phyloP scores from a whole-genome alignment of 2,329 filamentous ascomycete species.

The Stenocarpella maydis region DNA sequence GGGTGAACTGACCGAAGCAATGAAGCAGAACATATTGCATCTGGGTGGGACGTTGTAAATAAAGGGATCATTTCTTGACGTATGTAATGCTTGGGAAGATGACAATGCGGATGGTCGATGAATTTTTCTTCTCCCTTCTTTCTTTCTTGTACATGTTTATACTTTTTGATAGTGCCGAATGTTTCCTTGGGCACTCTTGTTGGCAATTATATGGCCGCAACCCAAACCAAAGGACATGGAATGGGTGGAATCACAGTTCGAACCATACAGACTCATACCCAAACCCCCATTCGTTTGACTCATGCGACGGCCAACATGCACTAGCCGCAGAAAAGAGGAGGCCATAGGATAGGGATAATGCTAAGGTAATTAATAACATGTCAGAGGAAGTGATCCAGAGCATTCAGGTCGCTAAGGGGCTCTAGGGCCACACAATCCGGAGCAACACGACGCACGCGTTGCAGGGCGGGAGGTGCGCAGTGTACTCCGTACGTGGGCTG shows the following conservation, averaged over 20 bases:
- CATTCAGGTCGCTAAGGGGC: background rate
- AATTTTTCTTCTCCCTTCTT: background rate
- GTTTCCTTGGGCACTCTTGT: background rate
- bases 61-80: background rate
- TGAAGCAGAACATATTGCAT: constrained; percentile 62
- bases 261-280: background rate
- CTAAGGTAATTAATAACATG: too few species aligned
- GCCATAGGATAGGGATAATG: too few species aligned
- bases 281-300: background rate
- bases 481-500: background rate
- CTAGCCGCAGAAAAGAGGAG: too few species aligned
- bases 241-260: background rate
- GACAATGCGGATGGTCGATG: background rate
- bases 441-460: background rate
- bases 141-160: constrained; percentile 6
- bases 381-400: background rate
- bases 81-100: constrained; percentile 6
- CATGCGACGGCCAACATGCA: background rate
- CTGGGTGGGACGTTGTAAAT: constrained; percentile 58
- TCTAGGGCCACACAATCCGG: background rate
- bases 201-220: background rate
- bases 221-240: background rate
- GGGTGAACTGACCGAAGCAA: constrained; percentile 53
- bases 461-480: background rate
- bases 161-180: background rate